Evolutionary conservation across 495 filamentous ascomycete species (phyloP), one percentile per base, ranked within the genome.

Genomic region (Pyrenopolyporus hunteri): DNA sequence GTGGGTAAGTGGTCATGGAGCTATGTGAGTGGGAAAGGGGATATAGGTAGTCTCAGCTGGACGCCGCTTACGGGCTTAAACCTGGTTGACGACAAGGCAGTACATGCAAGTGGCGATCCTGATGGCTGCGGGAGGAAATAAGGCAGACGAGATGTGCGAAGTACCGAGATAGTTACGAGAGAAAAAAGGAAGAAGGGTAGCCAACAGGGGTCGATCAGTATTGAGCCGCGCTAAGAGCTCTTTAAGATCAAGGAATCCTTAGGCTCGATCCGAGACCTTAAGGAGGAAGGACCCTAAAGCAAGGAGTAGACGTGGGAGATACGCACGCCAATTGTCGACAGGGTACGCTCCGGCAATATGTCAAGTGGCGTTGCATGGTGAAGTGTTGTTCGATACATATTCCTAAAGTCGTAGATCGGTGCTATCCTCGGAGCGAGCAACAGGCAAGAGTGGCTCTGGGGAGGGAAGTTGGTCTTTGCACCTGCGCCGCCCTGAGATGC

Each of bases 221-320:
- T 55, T 52, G 32, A 60, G 62, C 56, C 56, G 56, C 62, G 56
- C 62, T 60, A 65, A 22, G 49, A 59, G 56, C 51, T 7, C 20
- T 28, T 47, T 49, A 58, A 59, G 36, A 45, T 19, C 29, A 11
- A 61, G n/a, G 9, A 58, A 45, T 35, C 49, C 57, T n/a, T 66
- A 57, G 63, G 63, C 52, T 60, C 45, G 51, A 61, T 53, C 57
- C 51, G 51, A 59, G 53, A 60, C 40, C 50, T 48, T 39, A 52
- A 57, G 39, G 53, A 52, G 57, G 52, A 44, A 46, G 36, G 45
- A 47, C 36, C 26, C 26, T 59, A 31, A 25, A 50, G 37, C 31
- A 14, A 23, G 25, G 6, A 26, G 42, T 9, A 33, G 57, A 48
- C n/a, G 58, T 43, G 39, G 2, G 37, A 52, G 36, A 65, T 40